These are phyloP conservation scores for Asterionellopsis glacialis DNA, from an alignment of 108 stramenopile genomes.

Conservation along the genomic window DNA sequence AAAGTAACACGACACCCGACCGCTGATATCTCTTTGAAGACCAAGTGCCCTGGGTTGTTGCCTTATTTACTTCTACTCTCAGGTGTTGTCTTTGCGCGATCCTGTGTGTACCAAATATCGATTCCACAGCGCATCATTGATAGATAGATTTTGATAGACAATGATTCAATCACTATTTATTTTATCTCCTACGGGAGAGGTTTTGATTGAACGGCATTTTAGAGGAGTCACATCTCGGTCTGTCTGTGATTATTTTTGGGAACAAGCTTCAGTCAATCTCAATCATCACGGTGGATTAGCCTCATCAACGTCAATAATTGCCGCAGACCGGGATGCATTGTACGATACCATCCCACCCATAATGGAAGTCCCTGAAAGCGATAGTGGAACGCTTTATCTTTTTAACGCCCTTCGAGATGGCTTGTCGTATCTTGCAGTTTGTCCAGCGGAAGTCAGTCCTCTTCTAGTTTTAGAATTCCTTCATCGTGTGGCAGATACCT, in stretches of 20 bases:
- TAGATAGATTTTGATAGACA: background rate
- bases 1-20: too few relatives aligned
- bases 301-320: constrained; percentile 41
- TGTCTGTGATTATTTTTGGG: constrained; percentile 87
- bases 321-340: constrained; percentile 35
- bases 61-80: too few relatives aligned
- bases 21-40: too few relatives aligned
- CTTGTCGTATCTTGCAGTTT: constrained; percentile 87
- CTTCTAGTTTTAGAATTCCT: constrained; percentile 94
- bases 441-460: constrained; percentile 84
- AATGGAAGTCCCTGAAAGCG: constrained; percentile 75
- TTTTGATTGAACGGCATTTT: constrained; percentile 90
- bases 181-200: constrained; percentile 81
- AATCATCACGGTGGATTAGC: constrained; percentile 81
- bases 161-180: constrained; percentile 91
- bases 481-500: constrained; percentile 92
- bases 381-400: constrained; percentile 49
- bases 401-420: constrained; percentile 81
- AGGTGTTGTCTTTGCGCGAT: too few relatives aligned
- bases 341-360: constrained; percentile 77
- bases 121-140: too few relatives aligned
- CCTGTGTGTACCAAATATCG: too few relatives aligned
- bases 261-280: constrained; percentile 60
- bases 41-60: too few relatives aligned
- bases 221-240: constrained; percentile 72